Percentiles rank a stretch among this genome's conserved stretches.
These are phyloP conservation scores for Ustilago xerochloae DNA, from an alignment of 1,284 basidiomycete genomes.

Conservation along the genomic window DNA sequence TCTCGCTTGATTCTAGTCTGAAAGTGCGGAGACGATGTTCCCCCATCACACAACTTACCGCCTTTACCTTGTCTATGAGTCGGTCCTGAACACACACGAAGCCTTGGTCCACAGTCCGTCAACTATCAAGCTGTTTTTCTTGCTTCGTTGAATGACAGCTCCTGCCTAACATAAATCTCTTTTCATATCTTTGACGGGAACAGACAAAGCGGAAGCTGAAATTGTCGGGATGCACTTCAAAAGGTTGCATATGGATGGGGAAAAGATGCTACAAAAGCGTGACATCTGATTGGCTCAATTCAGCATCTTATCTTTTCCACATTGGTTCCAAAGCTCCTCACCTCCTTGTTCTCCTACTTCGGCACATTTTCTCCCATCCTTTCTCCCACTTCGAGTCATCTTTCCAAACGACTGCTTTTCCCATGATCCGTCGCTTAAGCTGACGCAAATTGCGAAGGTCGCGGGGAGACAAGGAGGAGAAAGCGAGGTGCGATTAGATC, in stretches of 20 bases:
- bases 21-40: neutral
- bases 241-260: slow-evolving; percentile 1
- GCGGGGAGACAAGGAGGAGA: neutral
- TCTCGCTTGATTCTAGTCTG: slow-evolving; percentile 7
- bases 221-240: neutral
- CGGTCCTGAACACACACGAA: too few relatives aligned
- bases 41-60: neutral
- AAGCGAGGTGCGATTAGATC: slow-evolving; percentile 34
- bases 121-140: too few relatives aligned
- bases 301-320: slow-evolving; percentile 26
- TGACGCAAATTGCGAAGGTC: slow-evolving; percentile 16
- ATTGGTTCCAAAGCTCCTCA: neutral
- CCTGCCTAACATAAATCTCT: too few relatives aligned
- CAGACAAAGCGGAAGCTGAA: slow-evolving; percentile 1
- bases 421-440: slow-evolving; percentile 14
- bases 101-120: too few relatives aligned
- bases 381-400: slow-evolving; percentile 18
- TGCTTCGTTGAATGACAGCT: too few relatives aligned
- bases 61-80: too few relatives aligned
- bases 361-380: neutral
- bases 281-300: slow-evolving; percentile 22
- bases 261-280: slow-evolving; percentile 13
- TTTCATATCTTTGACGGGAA: too few relatives aligned
- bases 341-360: neutral
- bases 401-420: neutral